A percentile compares a stretch with the other conserved stretches of the same genome.
Conservation (phyloP, 73 alveolate genomes). For the Urostyla sp. region DNA sequence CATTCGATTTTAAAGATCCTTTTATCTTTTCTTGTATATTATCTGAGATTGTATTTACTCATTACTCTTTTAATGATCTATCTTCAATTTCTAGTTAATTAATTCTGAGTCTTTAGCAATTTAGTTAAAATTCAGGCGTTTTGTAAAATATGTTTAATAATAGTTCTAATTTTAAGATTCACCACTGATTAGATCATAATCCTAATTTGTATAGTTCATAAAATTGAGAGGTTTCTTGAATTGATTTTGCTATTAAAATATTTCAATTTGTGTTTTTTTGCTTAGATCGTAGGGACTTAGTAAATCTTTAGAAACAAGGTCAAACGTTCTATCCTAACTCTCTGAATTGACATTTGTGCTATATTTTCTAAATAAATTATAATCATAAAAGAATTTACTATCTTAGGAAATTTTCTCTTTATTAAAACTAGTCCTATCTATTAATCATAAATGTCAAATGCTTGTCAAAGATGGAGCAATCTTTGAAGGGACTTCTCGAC, state of each 20-base stretch:
- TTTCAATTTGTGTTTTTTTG: slow-evolving; percentile 11
- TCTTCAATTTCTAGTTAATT: no score
- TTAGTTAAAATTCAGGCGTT: no score
- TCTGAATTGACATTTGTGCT: slow-evolving; percentile 29
- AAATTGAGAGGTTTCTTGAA: slow-evolving; percentile 15
- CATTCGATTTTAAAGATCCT: no score
- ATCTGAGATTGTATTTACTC: no score
- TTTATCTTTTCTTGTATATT: no score
- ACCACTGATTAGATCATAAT: slow-evolving; percentile 20
- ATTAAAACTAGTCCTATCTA: slow-evolving; percentile 13
- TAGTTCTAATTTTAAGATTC: no score
- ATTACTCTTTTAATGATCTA: no score
- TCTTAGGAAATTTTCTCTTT: slow-evolving; percentile 10
- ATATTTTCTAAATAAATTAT: background rate
- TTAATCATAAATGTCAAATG: slow-evolving; percentile 21
- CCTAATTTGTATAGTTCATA: slow-evolving; percentile 37
- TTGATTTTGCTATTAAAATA: background rate
- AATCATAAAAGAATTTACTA: background rate
- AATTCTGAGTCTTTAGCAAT: no score
- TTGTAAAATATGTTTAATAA: no score
- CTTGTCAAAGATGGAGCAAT: slow-evolving; percentile 44
- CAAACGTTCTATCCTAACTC: background rate
- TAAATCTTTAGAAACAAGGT: slow-evolving; percentile 17
- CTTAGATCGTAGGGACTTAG: background rate
- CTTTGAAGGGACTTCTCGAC: slow-evolving; percentile 31